These are phyloP conservation scores for Parvularia atlantis DNA, from an alignment of 78 protist species.

Conservation along the genomic window DNA sequence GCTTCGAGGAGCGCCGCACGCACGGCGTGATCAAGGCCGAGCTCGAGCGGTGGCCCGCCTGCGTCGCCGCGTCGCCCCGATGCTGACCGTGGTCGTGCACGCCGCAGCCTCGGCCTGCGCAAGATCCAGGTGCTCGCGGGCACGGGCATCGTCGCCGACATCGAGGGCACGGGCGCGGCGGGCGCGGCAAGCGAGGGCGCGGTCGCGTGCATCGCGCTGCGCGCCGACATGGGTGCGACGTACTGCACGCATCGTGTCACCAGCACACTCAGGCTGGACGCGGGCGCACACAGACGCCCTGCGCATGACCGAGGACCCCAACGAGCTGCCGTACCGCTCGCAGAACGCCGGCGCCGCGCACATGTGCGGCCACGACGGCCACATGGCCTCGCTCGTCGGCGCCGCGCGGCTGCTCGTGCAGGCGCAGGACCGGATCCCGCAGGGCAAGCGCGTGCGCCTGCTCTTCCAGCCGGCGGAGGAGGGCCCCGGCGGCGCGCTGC, in stretches of 20 bases:
- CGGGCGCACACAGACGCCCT: too few species aligned
- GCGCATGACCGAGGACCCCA: not conserved
- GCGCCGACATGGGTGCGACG: conserved; percentile 11
- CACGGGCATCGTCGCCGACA: conserved; percentile 3
- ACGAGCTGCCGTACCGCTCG: conserved; percentile 8
- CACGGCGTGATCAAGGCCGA: too few species aligned
- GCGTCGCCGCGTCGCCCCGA: too few species aligned
- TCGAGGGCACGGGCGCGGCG: not conserved
- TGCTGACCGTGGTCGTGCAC: not conserved
- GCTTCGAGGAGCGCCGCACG: not conserved
- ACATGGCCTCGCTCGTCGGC: conserved; percentile 9
- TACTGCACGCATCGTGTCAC: too few species aligned
- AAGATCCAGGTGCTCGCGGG: not conserved
- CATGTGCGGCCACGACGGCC: conserved; percentile 17
- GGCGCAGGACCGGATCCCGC: not conserved
- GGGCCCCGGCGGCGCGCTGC: conserved; percentile 12
- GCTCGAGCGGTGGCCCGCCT: too few species aligned
- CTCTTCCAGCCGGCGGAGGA: conserved; percentile 15
- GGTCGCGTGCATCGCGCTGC: not conserved
- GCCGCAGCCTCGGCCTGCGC: not conserved
- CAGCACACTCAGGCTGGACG: too few species aligned
- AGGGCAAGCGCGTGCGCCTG: not conserved
- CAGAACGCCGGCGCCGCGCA: not conserved
- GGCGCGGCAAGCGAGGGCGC: not conserved
- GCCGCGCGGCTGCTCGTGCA: not conserved